Base-by-base conservation (phyloP, 106 monocot species). In the Dactylorhiza incarnata region DNA sequence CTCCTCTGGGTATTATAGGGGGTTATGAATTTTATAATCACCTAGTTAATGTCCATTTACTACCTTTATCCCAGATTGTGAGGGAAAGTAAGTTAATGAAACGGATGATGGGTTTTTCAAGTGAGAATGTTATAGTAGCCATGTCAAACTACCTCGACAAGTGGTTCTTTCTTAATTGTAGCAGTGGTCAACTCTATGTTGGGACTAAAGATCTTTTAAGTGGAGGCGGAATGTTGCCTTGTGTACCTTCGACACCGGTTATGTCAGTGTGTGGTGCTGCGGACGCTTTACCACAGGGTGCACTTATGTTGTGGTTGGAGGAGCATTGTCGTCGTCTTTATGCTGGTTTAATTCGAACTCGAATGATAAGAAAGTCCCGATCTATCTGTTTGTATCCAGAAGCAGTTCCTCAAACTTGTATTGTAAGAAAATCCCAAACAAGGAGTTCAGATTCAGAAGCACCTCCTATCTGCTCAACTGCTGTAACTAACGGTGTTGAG, bases 401-500 rank as follows among this genome's bases (percentile, higher is more conserved):
- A 77, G 44, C 74, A 29, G 74, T 85, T 75, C 93, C 91, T 79
- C 71, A 70, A 29, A 76, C 83, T 75, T 86, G 88, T 56, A n/a
- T 51, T 6, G 25, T 76, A 19, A 13, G 63, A 48, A 51, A 66
- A 23, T 43, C 37, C 25, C 74, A 81, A 43, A 69, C 45, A 69
- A 84, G 87, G 55, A 80, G 83, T 70, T 86, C 90, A 55, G 90
- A 74, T 84, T 91, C 99, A 71, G 91, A 92, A 77, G 20, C 75
- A 26, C 73, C 84, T 77, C 91, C 99, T 47, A 73, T 58, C 3
- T 94, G 94, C 74, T 85, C 91, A 13, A 49, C 73, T 78, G 91
- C 89, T 45, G 74, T 92, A n/a, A 99, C 94, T 50, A 86, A 94
- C 88, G 94, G 97, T 58, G 94, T 99, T 74, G 78, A 94, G 99